phyloP scores from a whole-genome alignment of 2,329 filamentous ascomycete species.

The Dothistroma pini region DNA sequence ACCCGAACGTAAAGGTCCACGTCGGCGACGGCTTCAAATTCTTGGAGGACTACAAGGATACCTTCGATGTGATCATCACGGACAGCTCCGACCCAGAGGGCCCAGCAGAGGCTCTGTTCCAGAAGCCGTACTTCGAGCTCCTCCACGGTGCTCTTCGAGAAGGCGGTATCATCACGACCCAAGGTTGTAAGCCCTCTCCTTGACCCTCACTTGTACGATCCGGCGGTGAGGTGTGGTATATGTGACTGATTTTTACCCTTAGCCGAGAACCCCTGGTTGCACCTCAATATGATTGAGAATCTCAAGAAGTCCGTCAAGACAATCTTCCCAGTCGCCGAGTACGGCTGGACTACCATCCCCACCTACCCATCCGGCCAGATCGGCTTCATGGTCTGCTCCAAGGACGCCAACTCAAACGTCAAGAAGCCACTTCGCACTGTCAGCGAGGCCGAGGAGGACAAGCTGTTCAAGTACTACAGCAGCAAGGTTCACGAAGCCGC shows the following conservation, averaged over 20 bases:
- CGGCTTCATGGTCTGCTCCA: slow-evolving; percentile 99
- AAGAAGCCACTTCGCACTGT: slow-evolving; percentile 79
- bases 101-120: slow-evolving; percentile 91
- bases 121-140: slow-evolving; percentile 98
- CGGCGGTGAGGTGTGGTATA: slow-evolving; percentile 5
- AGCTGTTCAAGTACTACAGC: slow-evolving; percentile 96
- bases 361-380: slow-evolving; percentile 99
- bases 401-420: slow-evolving; percentile 81
- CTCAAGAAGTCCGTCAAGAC: slow-evolving; percentile 96
- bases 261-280: slow-evolving; percentile 99
- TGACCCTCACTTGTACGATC: slow-evolving; percentile 19
- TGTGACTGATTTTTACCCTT: slow-evolving; percentile 24
- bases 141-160: slow-evolving; percentile 84
- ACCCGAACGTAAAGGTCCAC: slow-evolving; percentile 90
- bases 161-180: slow-evolving; percentile 97
- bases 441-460: slow-evolving; percentile 83
- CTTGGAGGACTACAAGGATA: slow-evolving; percentile 91
- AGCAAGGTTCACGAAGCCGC: slow-evolving; percentile 91
- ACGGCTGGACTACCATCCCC: slow-evolving; percentile 98
- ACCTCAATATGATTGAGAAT: slow-evolving; percentile 86
- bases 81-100: slow-evolving; percentile 97
- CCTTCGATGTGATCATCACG: slow-evolving; percentile 99
- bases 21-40: slow-evolving; percentile 99
- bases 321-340: slow-evolving; percentile 96
- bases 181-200: slow-evolving; percentile 96